These are phyloP conservation scores for Lachancea fermentati DNA, from an alignment of 805 yeast genomes.

Conservation along the genomic window DNA sequence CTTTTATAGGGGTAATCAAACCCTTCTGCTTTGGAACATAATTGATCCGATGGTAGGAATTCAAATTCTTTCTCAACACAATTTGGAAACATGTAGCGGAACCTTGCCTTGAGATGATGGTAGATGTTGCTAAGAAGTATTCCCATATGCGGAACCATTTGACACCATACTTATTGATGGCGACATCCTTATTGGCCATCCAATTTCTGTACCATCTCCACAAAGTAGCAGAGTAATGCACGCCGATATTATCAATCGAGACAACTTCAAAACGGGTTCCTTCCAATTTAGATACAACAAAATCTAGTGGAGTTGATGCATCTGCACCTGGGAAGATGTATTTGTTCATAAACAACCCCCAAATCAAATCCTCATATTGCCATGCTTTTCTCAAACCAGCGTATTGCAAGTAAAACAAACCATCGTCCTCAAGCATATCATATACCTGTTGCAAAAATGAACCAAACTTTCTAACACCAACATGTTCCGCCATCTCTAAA, in stretches of 20 bases:
- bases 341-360: slow-evolving; percentile 96
- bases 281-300: slow-evolving; percentile 71
- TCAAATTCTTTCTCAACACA: slow-evolving; percentile 82
- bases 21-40: slow-evolving; percentile 78
- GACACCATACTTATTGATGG: slow-evolving; percentile 71
- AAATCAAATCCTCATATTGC: slow-evolving; percentile 90
- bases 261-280: slow-evolving; percentile 83
- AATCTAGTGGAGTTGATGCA: slow-evolving; percentile 89
- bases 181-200: slow-evolving; percentile 75
- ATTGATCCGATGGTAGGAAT: slow-evolving; percentile 76
- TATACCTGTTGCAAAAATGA: slow-evolving; percentile 73
- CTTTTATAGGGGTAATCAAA: slow-evolving; percentile 50
- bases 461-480: slow-evolving; percentile 80
- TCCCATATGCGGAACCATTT: slow-evolving; percentile 95
- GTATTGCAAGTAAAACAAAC: slow-evolving; percentile 78
- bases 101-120: slow-evolving; percentile 87
- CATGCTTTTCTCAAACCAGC: slow-evolving; percentile 88
- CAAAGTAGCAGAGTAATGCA: slow-evolving; percentile 83
- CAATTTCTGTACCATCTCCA: slow-evolving; percentile 96
- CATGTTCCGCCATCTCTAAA: slow-evolving; percentile 95
- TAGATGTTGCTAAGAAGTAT: slow-evolving; percentile 76
- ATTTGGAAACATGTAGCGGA: slow-evolving; percentile 90
- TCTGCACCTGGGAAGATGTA: slow-evolving; percentile 97
- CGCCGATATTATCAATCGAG: slow-evolving; percentile 82
- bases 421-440: slow-evolving; percentile 88